Evolutionary conservation across 2,329 filamentous ascomycete genomes (phyloP), one percentile per base, ranked within the genome.

Genomic region (Ascomycota sp.): DNA sequence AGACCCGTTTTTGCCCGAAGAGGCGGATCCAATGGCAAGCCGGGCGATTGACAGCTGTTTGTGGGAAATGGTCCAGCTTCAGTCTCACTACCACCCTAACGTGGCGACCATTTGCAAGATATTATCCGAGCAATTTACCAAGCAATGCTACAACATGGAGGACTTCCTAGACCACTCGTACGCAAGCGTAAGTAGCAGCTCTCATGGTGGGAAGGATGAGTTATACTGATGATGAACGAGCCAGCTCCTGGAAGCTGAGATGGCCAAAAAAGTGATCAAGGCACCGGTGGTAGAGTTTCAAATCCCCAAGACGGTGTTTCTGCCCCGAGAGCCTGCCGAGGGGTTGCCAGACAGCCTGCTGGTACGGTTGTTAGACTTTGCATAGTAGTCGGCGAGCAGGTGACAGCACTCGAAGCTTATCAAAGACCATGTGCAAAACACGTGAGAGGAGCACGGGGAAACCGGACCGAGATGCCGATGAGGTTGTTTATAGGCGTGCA

Each of bases 141-240:
- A 98, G 58, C 75, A 83, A 43, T 68, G 76, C 3, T 98, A 95
- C 55, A 89, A 83, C 44, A 58, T 93, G n/a, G 89, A 98, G 49
- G 89, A 98, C 49, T 98, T 98, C 54, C 58, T 95, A 32, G 89
- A 98, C 49, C 83, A 95, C 52, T 86, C 81, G 0, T 98, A 95
- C 54, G 69, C 63, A 45, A 80, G 72, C 49, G 75, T 76, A 66
- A 64, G 68, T 66, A 12, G 4, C 6, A 7, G 4, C 11, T 12
- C 3, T 1, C 4, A 8, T 9, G n/a, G n/a, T 6, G 31, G 16
- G 2, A 6, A 16, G 9, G 12, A 4, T 26, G 11, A 10, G 6
- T 2, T 7, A 6, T 33, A 21, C 26, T 27, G 9, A 21, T 21
- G 9, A 24, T 36, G 30, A 38, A 27, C 13, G 6, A 28, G 21